These are phyloP conservation scores for Panicum miliaceum DNA, from an alignment of 176 grass and related monocot genomes.

Conservation along the genomic window DNA sequence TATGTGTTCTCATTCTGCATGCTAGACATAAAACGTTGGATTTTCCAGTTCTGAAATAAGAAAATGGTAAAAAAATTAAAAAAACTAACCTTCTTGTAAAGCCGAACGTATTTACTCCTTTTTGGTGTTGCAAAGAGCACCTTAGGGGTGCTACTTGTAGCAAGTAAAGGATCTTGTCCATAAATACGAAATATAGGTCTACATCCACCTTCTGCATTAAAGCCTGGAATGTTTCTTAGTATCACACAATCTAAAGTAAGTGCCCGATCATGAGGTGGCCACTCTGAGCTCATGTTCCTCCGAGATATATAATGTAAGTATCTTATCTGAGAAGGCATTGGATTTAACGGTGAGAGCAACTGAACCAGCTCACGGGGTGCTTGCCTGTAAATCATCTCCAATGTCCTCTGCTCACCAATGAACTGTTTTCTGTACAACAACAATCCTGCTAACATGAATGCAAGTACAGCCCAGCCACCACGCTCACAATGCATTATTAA, in stretches of 20 bases:
- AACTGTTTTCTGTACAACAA: conserved; percentile 93
- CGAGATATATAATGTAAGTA: conserved; percentile 93
- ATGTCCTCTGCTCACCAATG: conserved; percentile 75
- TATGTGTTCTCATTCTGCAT: conserved; percentile 10
- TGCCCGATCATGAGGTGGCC: conserved; percentile 84
- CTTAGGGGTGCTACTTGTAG: conserved; percentile 60
- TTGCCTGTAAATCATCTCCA: conserved; percentile 99
- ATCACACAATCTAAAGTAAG: conserved; percentile 97
- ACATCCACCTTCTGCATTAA: conserved; percentile 75
- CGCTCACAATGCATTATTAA: conserved; percentile 93
- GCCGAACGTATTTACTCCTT: conserved; percentile 76
- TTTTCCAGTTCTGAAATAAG: conserved; percentile 24
- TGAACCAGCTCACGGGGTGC: conserved; percentile 85
- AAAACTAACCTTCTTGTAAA: conserved; percentile 84
- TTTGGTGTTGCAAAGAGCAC: conserved; percentile 86
- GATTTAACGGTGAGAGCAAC: conserved; percentile 78
- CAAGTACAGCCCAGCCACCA: conserved; percentile 91
- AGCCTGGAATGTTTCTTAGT: conserved; percentile 73
- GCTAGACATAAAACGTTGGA: background rate
- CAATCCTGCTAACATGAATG: conserved; percentile 92
- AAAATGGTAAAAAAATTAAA: conserved; percentile 17
- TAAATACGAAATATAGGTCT: conserved; percentile 95
- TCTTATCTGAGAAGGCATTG: conserved; percentile 91
- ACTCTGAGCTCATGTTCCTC: conserved; percentile 83
- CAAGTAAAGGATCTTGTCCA: conserved; percentile 84